These are phyloP conservation scores for Neoboletus magnificus DNA, from an alignment of 768 basidiomycete genomes.

Conservation along the genomic window DNA sequence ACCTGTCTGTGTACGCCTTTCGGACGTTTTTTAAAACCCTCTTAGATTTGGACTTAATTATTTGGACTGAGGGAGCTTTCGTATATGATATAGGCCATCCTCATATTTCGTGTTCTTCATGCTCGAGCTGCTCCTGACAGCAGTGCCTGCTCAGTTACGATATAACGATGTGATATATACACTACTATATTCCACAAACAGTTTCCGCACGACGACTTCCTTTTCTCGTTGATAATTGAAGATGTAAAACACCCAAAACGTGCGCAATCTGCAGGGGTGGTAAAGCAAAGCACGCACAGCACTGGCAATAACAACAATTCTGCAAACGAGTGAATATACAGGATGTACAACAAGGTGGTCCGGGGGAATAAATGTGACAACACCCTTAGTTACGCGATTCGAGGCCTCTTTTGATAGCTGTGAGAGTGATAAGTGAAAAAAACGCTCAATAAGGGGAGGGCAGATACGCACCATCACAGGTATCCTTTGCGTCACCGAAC, in stretches of 20 bases:
- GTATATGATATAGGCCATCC: constrained; percentile 20
- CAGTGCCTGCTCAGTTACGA: constrained; percentile 16
- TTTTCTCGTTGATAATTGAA: constrained; percentile 7
- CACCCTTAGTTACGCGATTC: constrained; percentile 32
- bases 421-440: not conserved
- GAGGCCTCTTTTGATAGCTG: constrained; percentile 62
- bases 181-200: constrained; percentile 23
- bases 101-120: constrained; percentile 12
- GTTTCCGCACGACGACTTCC: constrained; percentile 1
- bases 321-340: constrained; percentile 23
- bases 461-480: constrained; percentile 66
- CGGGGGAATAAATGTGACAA: not conserved
- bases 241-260: not conserved
- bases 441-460: not conserved
- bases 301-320: not conserved
- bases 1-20: constrained; percentile 18
- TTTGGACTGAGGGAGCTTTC: constrained; percentile 21
- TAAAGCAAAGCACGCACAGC: not conserved
- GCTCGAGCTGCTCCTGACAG: constrained; percentile 6
- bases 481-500: constrained; percentile 89
- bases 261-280: not conserved
- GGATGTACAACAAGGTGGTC: constrained; percentile 10
- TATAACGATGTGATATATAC: constrained; percentile 29
- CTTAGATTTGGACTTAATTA: constrained; percentile 28
- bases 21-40: constrained; percentile 22